Evolutionary conservation across 2,329 filamentous ascomycete species (phyloP), one percentile per base, ranked within the genome.

Genomic region (Cladophialophora psammophila): DNA sequence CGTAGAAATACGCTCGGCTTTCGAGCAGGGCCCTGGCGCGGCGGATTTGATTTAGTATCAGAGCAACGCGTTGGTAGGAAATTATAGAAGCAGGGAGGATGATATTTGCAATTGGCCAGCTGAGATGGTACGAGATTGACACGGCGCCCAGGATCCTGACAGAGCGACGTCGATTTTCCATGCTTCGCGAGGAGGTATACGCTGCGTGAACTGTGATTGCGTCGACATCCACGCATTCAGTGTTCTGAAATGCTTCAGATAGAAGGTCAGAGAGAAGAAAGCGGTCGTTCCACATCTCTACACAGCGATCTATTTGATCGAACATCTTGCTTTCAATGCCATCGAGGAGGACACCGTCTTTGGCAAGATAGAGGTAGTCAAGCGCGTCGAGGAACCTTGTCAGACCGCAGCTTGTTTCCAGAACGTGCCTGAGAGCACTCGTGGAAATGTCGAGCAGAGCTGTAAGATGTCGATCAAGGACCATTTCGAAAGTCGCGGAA

Each of bases 211-310:
- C 85, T 2, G 87, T 84, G 8, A 97, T 79, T 20, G 87, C 86
- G 57, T 89, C 86, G 1, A 83, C 72, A 63, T 93, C 87, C 1
- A 91, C 78, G 1, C 80, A 79, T 0, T 79, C 72, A 1, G 87
- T 73, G 0, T 75, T 75, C 5, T 81, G 83, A 75, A 93, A 93
- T 0, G 91, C 88, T 64, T 89, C 89, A 65, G 93, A 91, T 0
- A 90, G 89, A 1, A 93, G 80, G 71, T 94, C 92, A 0, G 91
- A 95, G 34, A 97, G 81, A 0, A 91, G 84, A 74, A 94, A 96
- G 20, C 89, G 87, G 76, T 97, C 93, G 68, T 90, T 89, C 94
- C 93, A 97, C 40, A 78, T 78, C 75, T 78, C 75, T 80, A 83
- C 78, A 12, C 80, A 79, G 57, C 78, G 82, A 71, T 95, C 91